Percentiles rank a stretch among this genome's conserved stretches.
Conservation (phyloP, 306 rosid genomes). For the Spatholobus suberectus region DNA sequence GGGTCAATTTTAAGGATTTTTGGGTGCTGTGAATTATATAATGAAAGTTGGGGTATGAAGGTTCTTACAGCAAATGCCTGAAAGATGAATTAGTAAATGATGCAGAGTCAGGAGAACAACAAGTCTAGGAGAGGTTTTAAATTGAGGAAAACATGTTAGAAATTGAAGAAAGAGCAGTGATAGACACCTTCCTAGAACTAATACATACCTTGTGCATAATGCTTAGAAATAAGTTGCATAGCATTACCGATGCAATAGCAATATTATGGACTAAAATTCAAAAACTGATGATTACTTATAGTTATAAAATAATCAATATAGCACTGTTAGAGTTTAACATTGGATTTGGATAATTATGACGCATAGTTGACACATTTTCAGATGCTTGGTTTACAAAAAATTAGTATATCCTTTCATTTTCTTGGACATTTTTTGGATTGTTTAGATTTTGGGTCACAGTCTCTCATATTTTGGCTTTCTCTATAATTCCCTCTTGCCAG, state of each 20-base stretch:
- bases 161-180: neutral
- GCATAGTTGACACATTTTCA: neutral
- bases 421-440: neutral
- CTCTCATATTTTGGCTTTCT: neutral
- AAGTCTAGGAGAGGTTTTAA: neutral
- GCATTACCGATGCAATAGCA: neutral
- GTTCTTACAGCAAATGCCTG: neutral
- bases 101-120: neutral
- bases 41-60: neutral
- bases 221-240: neutral
- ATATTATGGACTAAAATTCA: neutral
- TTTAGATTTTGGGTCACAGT: neutral
- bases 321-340: neutral
- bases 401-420: neutral
- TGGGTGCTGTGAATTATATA: neutral
- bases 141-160: neutral
- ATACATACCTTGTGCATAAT: neutral
- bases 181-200: neutral
- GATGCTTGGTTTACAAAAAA: neutral
- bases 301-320: neutral
- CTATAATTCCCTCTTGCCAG: neutral
- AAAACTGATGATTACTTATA: neutral
- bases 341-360: conserved; percentile 7
- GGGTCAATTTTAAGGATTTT: neutral
- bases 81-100: neutral